Percentiles rank a stretch among this genome's conserved stretches.
Evolutionary conservation across 371 early-diverging fungal species (phyloP).

Genomic region (Nematocida sp.): DNA sequence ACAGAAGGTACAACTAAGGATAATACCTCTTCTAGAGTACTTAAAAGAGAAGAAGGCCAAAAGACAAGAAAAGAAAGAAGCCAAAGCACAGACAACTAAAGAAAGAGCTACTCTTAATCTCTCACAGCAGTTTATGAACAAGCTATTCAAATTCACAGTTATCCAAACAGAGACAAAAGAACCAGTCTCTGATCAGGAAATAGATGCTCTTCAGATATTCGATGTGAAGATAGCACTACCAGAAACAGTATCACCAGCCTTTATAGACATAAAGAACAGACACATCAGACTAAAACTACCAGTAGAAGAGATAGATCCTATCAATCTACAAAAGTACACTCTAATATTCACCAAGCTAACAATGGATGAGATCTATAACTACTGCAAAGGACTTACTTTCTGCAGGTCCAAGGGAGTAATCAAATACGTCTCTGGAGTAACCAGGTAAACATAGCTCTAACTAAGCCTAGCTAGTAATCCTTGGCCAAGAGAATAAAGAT

Average conservation of each 20-base stretch:
- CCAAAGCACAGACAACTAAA: not conserved
- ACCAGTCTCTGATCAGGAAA: slow-evolving; percentile 33
- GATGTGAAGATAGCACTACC: slow-evolving; percentile 23
- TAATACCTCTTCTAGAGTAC: not conserved
- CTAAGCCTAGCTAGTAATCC: too few species aligned
- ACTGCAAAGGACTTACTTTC: slow-evolving; percentile 42
- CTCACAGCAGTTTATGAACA: too few species aligned
- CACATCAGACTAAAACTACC: slow-evolving; percentile 59
- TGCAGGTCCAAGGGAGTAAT: not conserved
- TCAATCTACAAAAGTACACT: not conserved
- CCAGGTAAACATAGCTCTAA: too few species aligned
- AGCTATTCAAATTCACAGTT: slow-evolving; percentile 39
- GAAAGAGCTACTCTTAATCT: too few species aligned
- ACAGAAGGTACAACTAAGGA: not conserved
- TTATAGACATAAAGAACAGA: slow-evolving; percentile 59
- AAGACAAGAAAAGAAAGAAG: not conserved
- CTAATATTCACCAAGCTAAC: slow-evolving; percentile 2
- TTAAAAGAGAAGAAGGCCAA: slow-evolving; percentile 45
- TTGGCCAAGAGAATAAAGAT: too few species aligned
- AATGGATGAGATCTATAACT: slow-evolving; percentile 4
- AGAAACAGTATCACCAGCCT: slow-evolving; percentile 55
- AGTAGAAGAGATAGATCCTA: slow-evolving; percentile 20
- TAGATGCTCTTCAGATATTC: slow-evolving; percentile 49
- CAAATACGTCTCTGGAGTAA: too few species aligned
- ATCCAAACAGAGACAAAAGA: not conserved